These are phyloP conservation scores for Nitzschia sp. DNA, from an alignment of 108 stramenopile species.

Conservation along the genomic window DNA sequence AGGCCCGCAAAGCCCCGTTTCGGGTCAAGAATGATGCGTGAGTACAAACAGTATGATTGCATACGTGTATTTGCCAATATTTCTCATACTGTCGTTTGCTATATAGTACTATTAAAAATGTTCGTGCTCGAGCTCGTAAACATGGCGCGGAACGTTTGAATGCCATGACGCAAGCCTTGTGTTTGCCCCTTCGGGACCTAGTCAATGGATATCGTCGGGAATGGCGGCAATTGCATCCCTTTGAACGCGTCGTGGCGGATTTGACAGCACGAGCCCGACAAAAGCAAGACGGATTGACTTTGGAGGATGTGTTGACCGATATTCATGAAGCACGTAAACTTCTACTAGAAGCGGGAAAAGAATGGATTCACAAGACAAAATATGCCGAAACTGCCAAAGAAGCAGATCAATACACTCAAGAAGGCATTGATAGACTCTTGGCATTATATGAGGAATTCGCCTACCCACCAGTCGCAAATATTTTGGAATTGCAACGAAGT, in stretches of 20 bases:
- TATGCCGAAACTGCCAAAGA: constrained; percentile 71
- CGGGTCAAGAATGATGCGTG: constrained; percentile 51
- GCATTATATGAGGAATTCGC: constrained; percentile 68
- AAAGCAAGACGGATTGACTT: constrained; percentile 76
- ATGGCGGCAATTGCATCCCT: constrained; percentile 86
- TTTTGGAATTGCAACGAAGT: constrained; percentile 80
- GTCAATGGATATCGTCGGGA: constrained; percentile 78
- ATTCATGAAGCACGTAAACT: constrained; percentile 86
- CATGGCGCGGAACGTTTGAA: constrained; percentile 81
- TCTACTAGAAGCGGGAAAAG: constrained; percentile 72
- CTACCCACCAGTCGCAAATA: constrained; percentile 55
- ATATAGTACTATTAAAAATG: constrained; percentile 42
- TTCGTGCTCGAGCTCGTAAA: constrained; percentile 69
- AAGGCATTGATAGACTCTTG: constrained; percentile 58
- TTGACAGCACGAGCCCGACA: constrained; percentile 79
- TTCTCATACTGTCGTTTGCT: neutral
- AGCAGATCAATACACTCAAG: constrained; percentile 56
- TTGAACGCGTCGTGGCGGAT: constrained; percentile 91
- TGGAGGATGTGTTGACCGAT: constrained; percentile 61
- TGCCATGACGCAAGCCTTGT: constrained; percentile 73
- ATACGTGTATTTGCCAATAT: neutral
- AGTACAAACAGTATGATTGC: constrained; percentile 3
- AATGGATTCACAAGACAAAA: constrained; percentile 87
- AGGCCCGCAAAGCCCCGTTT: constrained; percentile 46
- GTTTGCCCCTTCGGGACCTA: constrained; percentile 79